Base-by-base conservation (phyloP, 1,284 basidiomycete species). In the Leccinum pachyderme region DNA sequence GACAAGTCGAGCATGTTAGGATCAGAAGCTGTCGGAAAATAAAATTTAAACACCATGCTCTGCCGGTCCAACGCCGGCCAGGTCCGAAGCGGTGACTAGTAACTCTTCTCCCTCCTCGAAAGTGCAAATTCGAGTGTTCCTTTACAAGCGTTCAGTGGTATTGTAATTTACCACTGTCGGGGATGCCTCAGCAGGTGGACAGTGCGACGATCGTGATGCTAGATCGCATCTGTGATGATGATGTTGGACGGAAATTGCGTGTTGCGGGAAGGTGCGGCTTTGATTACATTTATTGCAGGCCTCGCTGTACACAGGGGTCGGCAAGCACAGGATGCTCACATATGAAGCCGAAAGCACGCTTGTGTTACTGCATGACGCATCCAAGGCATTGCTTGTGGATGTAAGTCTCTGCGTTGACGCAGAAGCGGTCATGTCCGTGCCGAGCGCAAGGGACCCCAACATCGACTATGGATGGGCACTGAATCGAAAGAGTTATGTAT, bases 331-430 rank as follows among this genome's bases (percentile, higher is more conserved):
- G 61, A 72, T 84, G 59, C 73, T 83, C 49, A 72, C 75, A 31
- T 84, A 82, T 63, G 81, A 84, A 54, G 70, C 71, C 15, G 61
- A 67, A 7, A 77, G 74, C 39, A 75, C 75, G 6, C 63, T 81
- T 24, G 68, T 80, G 24, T 56, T 81, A 24, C 67, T 87, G 29
- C 62, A 76, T 18, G 81, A 82, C 60, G 75, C 73, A 43, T 70
- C 75, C 12, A 65, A 70, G 31, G 80, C 73, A 28, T 63, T 86
- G 39, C 69, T 84, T 11, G 77, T 85, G 12, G 83, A 86, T 63
- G 75, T 75, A 9, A 73, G 76, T 35, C 72, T 82, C 15, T 81
- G 80, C 55, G 59, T 85, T 33, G 75, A 76, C 60, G 61, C 68
- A 1, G 57, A 65, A 6, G 56, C 31, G 4, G n/a, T 63, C 5